A percentile compares a stretch with the other conserved stretches of the same genome.
These are phyloP conservation scores for Stephanodiscus triporus DNA, from an alignment of 108 stramenopile species.

Conservation along the genomic window DNA sequence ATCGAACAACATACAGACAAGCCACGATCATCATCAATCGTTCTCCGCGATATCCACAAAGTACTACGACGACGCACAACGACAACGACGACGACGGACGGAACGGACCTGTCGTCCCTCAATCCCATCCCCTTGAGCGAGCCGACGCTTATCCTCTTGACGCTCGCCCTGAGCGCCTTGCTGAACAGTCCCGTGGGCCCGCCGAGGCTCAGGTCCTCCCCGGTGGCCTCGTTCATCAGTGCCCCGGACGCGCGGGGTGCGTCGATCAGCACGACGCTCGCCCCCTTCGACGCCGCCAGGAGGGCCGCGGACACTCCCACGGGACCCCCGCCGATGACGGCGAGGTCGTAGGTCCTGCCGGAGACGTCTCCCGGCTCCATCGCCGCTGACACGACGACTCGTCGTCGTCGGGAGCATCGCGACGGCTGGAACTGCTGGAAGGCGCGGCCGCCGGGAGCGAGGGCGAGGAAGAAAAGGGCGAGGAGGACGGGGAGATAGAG, in stretches of 20 bases:
- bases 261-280: constrained; percentile 72
- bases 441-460: too few species aligned
- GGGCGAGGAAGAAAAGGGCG: too few species aligned
- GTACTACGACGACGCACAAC: too few species aligned
- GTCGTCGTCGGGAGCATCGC: neutral
- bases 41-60: too few species aligned
- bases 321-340: constrained; percentile 75
- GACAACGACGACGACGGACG: too few species aligned
- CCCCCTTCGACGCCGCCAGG: constrained; percentile 47
- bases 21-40: too few species aligned
- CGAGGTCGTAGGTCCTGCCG: constrained; percentile 62
- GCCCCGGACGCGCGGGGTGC: constrained; percentile 68
- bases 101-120: constrained; percentile 60
- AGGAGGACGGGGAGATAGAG: too few species aligned
- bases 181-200: constrained; percentile 77
- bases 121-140: constrained; percentile 77
- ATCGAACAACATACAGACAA: too few species aligned
- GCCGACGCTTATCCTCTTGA: constrained; percentile 72
- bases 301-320: constrained; percentile 77
- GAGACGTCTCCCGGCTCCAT: constrained; percentile 15
- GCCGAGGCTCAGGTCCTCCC: constrained; percentile 76
- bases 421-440: neutral
- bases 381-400: neutral
- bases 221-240: constrained; percentile 62
- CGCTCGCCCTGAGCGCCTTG: constrained; percentile 79